A percentile compares a stretch with the other conserved stretches of the same genome.
Conservation (phyloP, 179 eudicot species). For the Spinacia oleracea region DNA sequence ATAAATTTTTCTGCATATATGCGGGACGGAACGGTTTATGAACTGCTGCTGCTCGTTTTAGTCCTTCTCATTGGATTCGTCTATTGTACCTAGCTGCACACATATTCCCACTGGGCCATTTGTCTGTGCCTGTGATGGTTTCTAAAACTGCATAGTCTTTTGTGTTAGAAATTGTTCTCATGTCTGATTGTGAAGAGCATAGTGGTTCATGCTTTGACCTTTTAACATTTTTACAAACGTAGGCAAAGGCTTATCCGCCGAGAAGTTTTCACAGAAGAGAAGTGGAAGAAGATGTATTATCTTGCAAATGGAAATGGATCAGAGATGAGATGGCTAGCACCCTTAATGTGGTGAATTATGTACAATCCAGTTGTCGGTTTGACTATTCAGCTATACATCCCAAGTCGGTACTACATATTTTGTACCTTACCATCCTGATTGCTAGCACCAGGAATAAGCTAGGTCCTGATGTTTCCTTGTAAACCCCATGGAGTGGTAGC, state of each 20-base stretch:
- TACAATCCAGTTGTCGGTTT: conserved; percentile 4
- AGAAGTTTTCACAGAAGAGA: conserved; percentile 87
- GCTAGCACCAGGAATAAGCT: conserved; percentile 14
- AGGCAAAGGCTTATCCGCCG: conserved; percentile 88
- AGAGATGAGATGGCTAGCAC: conserved; percentile 89
- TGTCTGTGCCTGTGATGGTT: background rate
- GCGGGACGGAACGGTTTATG: background rate
- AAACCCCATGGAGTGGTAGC: conserved; percentile 24
- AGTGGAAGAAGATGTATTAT: conserved; percentile 88
- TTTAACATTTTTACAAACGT: conserved; percentile 20
- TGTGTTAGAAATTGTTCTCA: background rate
- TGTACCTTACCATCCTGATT: conserved; percentile 3
- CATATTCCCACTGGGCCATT: background rate
- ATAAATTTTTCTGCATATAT: background rate
- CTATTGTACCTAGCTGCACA: background rate
- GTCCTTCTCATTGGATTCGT: background rate
- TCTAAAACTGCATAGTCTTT: background rate
- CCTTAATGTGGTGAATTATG: conserved; percentile 66
- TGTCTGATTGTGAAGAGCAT: background rate
- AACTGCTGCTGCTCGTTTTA: background rate
- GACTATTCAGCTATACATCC: background rate
- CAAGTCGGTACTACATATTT: background rate
- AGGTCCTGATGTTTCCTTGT: conserved; percentile 15
- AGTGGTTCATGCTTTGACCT: background rate
- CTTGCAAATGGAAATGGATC: conserved; percentile 88